Evolutionary conservation across 768 basidiomycete genomes (phyloP).

Genomic region (Royoungia palumana): DNA sequence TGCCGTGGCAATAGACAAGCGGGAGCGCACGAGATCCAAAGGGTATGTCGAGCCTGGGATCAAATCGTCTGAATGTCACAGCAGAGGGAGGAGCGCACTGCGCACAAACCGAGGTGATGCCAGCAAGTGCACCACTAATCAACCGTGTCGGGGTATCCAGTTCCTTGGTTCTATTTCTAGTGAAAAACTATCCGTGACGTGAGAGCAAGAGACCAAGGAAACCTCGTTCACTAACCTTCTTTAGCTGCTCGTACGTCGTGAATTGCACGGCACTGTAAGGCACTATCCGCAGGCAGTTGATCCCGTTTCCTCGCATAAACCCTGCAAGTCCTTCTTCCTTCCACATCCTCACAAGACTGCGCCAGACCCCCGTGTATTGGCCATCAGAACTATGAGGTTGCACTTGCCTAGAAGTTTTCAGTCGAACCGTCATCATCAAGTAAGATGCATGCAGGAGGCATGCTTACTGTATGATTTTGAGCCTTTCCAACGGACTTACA

Average conservation of each 20-base stretch:
- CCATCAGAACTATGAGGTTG: constrained; percentile 61
- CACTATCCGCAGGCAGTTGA: constrained; percentile 90
- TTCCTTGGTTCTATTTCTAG: constrained; percentile 60
- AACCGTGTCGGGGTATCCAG: constrained; percentile 89
- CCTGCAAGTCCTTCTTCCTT: constrained; percentile 89
- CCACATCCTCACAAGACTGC: constrained; percentile 83
- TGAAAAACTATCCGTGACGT: constrained; percentile 57
- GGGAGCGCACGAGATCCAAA: constrained; percentile 87
- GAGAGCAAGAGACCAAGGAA: constrained; percentile 19
- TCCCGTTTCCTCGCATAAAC: constrained; percentile 91
- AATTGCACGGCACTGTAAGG: constrained; percentile 91
- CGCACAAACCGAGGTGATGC: constrained; percentile 92
- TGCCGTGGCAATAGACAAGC: constrained; percentile 92
- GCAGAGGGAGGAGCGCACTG: constrained; percentile 19
- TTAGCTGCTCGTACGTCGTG: constrained; percentile 86
- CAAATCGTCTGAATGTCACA: constrained; percentile 7
- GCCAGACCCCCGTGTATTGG: constrained; percentile 83
- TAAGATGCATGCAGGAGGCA: background rate
- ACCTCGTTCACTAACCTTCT: constrained; percentile 53
- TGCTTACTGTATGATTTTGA: constrained; percentile 95
- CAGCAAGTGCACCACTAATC: constrained; percentile 84
- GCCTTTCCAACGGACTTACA: constrained; percentile 85
- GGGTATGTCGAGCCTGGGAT: constrained; percentile 80
- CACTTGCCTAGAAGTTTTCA: constrained; percentile 67
- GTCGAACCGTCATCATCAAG: background rate